Evolutionary conservation across 768 basidiomycete species (phyloP).

Genomic region (Boletus rubroflammeus): DNA sequence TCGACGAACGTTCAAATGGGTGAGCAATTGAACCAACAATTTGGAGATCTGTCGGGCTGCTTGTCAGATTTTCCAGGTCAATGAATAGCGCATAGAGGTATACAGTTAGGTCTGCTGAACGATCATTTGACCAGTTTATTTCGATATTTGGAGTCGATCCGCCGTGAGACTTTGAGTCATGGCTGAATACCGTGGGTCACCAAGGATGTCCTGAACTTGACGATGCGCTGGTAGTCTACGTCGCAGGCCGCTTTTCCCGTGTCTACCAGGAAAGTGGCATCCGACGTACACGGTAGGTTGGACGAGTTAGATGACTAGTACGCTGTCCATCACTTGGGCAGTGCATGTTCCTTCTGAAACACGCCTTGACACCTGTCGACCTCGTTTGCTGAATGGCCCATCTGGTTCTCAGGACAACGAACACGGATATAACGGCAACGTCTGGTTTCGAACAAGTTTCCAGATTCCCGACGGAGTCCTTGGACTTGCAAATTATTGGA

Average conservation of each 20-base stretch:
- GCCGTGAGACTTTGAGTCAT: background rate
- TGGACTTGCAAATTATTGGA: background rate
- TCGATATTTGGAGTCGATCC: background rate
- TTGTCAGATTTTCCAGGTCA: background rate
- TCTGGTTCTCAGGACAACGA: background rate
- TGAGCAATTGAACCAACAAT: background rate
- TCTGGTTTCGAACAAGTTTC: background rate
- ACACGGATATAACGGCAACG: background rate
- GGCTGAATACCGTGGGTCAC: background rate
- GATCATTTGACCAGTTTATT: background rate
- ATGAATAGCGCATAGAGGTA: background rate
- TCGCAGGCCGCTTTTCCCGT: background rate
- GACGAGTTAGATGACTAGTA: background rate
- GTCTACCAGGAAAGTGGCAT: background rate
- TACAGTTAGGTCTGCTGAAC: background rate
- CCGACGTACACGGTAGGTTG: background rate
- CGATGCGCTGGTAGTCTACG: background rate
- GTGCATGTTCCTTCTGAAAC: slow-evolving; percentile 5
- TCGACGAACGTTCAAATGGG: background rate
- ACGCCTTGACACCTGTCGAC: slow-evolving; percentile 5
- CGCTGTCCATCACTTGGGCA: background rate
- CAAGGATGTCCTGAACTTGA: background rate
- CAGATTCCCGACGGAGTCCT: slow-evolving; percentile 1
- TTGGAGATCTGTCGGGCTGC: background rate
- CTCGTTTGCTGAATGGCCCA: background rate